Evolutionary conservation across 768 basidiomycete genomes (phyloP), one percentile per base, ranked within the genome.

Genomic region (Tricholomella constricta): DNA sequence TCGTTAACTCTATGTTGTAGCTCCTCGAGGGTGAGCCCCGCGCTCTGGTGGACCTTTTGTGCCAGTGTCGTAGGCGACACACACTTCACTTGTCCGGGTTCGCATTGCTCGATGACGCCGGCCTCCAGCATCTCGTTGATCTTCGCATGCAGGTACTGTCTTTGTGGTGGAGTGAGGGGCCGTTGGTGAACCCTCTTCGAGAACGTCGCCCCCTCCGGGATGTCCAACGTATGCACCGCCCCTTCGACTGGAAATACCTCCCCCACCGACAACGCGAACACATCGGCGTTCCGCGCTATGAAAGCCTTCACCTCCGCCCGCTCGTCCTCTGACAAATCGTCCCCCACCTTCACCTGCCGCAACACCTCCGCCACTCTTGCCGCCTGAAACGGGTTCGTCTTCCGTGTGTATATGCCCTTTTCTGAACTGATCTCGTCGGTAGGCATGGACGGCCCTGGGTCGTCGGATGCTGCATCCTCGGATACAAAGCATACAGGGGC

Each of bases 71-170:
- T 72, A 3, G 62, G 67, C 3, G 65, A 58, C 0, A 70, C 60
- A 31, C 48, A 49, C 27, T 40, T 38, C 2, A 49, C 48, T 12
- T 48, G 58, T 0, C 58, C 26, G 3, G 68, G 67, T 10, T 59
- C 32, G 11, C 69, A 66, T 2, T 45, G 57, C 23, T 53, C 51
- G 4, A 78, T 69, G 1, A 78, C 64, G 0, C 68, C 74, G 1
- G 72, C 72, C 2, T 40, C 55, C 7, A 65, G 31, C 63, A 80
- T 66, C 19, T 69, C 62, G 15, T 74, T 66, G 1, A 79, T 51
- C 20, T 62, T 63, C 9, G 55, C 27, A 25, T 69, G 48, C 7
- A 72, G 31, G 45, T 62, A 74, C 17, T 55, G 55, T 15, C 56
- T 41, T 51, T 76, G 75, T 0, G 65, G 59, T 25, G 62, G 62